Evolutionary conservation across 192 early-diverging fungal species (phyloP), one percentile per base, ranked within the genome.

Genomic region (Coemansia sp.): DNA sequence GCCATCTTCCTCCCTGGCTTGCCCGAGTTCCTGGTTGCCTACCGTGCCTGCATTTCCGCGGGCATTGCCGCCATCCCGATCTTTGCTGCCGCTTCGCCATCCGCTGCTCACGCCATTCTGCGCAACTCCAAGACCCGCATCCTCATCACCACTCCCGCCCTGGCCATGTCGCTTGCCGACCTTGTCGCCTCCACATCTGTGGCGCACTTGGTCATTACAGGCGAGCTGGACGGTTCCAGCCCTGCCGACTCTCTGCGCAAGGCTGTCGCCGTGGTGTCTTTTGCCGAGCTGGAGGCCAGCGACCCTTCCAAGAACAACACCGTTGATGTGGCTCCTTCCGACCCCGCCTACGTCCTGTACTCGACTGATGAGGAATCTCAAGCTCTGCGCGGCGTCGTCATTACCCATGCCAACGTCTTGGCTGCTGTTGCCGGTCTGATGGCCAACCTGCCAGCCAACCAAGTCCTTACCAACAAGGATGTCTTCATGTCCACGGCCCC

Each of bases 31-130:
- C 56, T 64, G 9, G 43, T 70, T 1, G 67, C 52, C 17, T 70
- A 70, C 59, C 73, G 61, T 51, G 73, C 73, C 1, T 77, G 73
- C 47, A 45, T 77, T 3, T 66, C 69, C 35, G 58, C 67, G 1
- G 73, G 58, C 2, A 35, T 77, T 2, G 58, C 48, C 3, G 73
- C 67, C 10, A 58, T 77, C 13, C 66, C 61, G 14, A 53, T 77
- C 14, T 36, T 53, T 15, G 53, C 21, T 11, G 18, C 48, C 4
- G 46, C 61, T 27, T 17, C 61, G 31, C 40, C 32, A 1, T 49
- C 54, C 9, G 25, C 32, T 27, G 36, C 65, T 39, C 34, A 41
- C 10, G 51, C 53, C 2, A 65, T 77, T 6, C n/a, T 65, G 30
- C 34, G 17, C 5, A 56, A 65, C 23, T 56, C 66, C 9, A 14